phyloP scores from a whole-genome alignment of 129 eudicot genomes.

The Lactuca sativa region DNA sequence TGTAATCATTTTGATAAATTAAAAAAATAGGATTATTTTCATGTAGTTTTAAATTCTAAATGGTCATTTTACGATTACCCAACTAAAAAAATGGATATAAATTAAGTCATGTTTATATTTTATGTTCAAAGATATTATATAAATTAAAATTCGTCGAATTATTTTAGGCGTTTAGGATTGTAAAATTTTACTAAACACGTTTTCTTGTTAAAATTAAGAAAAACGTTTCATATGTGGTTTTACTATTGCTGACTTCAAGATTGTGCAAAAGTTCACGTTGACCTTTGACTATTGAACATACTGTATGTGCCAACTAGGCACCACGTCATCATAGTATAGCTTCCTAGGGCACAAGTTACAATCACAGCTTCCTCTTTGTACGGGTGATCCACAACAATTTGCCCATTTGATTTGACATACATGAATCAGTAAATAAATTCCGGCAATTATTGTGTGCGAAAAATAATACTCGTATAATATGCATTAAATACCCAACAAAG shows the following conservation, averaged over 20 bases:
- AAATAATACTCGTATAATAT: neutral
- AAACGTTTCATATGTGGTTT: neutral
- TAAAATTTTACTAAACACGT: neutral
- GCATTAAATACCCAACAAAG: slow-evolving; percentile 6
- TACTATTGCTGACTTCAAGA: neutral
- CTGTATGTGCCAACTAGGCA: neutral
- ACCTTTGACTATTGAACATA: neutral
- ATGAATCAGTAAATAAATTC: slow-evolving; percentile 12
- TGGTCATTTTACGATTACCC: too few relatives aligned
- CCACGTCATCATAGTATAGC: slow-evolving; percentile 6
- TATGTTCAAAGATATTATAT: too few relatives aligned
- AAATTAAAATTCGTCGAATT: too few relatives aligned
- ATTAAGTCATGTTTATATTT: too few relatives aligned
- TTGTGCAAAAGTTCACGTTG: neutral
- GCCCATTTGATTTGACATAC: neutral
- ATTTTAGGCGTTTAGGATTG: neutral
- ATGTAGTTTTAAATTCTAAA: too few relatives aligned
- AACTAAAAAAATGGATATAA: too few relatives aligned
- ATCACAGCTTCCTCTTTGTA: neutral
- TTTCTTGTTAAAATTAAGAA: neutral
- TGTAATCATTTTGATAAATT: too few relatives aligned
- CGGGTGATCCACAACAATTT: neutral
- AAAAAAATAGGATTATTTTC: too few relatives aligned
- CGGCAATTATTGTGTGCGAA: neutral
- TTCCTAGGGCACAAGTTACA: neutral